phyloP scores from a whole-genome alignment of 2,329 filamentous ascomycete genomes.

The Aspergillus tubingensis region DNA sequence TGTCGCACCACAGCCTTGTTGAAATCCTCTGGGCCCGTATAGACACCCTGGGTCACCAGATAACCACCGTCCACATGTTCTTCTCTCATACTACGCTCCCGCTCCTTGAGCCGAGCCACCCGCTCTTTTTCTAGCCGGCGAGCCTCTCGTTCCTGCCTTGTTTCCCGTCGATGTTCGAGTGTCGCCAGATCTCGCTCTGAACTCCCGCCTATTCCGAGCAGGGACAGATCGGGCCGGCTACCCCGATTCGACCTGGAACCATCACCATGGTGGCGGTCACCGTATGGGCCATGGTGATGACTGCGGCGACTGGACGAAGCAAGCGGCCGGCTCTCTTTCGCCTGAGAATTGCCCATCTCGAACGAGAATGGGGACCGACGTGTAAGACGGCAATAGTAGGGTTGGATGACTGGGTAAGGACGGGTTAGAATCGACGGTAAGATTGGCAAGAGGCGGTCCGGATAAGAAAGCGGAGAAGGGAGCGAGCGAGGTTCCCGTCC shows the following conservation, averaged over 20 bases:
- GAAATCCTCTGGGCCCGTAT: constrained; percentile 90
- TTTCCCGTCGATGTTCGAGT: constrained; percentile 72
- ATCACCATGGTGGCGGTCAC: constrained; percentile 36
- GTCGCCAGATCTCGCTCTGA: constrained; percentile 53
- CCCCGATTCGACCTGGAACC: constrained; percentile 52
- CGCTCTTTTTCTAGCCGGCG: constrained; percentile 82
- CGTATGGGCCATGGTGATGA: constrained; percentile 36
- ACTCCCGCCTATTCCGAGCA: constrained; percentile 57
- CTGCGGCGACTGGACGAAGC: constrained; percentile 30
- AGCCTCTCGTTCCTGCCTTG: constrained; percentile 86
- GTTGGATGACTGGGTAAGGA: not conserved
- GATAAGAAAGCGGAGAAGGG: constrained; percentile 24
- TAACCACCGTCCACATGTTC: constrained; percentile 94
- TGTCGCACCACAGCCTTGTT: constrained; percentile 86
- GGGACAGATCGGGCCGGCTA: constrained; percentile 61
- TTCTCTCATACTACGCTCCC: constrained; percentile 85
- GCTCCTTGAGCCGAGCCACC: constrained; percentile 72
- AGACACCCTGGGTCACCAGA: constrained; percentile 90
- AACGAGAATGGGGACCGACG: constrained; percentile 12
- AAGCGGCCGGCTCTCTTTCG: constrained; percentile 47
- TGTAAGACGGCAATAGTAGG: constrained; percentile 4
- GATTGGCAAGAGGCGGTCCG: constrained; percentile 16
- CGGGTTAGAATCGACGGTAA: not conserved
- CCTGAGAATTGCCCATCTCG: constrained; percentile 50
- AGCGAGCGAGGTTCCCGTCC: constrained; percentile 13